phyloP scores from a whole-genome alignment of 2,329 filamentous ascomycete species.

The Aureobasidium sp. region DNA sequence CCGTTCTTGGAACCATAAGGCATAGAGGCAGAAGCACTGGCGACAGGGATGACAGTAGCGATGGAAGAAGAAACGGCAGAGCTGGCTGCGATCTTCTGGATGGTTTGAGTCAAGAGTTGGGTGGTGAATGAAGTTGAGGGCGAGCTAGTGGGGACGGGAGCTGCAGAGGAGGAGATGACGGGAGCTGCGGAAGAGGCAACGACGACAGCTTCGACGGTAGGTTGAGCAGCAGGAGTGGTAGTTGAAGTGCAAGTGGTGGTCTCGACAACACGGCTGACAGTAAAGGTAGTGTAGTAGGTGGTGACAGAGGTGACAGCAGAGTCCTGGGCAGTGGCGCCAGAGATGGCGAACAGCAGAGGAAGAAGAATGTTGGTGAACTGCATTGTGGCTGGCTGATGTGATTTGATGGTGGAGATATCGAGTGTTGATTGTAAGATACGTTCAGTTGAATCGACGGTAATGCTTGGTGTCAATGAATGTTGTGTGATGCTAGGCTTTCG shows the following conservation, averaged over 20 bases:
- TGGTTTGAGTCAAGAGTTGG: background rate
- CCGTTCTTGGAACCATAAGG: constrained; percentile 8
- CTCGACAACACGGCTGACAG: constrained; percentile 20
- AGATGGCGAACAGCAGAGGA: constrained; percentile 21
- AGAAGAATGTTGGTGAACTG: constrained; percentile 22
- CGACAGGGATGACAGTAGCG: constrained; percentile 10
- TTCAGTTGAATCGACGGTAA: constrained; percentile 4
- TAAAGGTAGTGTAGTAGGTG: constrained; percentile 25
- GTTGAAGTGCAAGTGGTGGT: constrained; percentile 20
- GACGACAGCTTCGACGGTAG: background rate
- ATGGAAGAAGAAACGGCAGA: constrained; percentile 1
- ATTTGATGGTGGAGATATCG: constrained; percentile 7
- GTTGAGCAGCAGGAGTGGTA: constrained; percentile 1
- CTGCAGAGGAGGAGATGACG: background rate
- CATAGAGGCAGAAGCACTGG: constrained; percentile 14
- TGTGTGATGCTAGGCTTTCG: background rate
- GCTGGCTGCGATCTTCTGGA: background rate
- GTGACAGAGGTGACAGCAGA: constrained; percentile 15
- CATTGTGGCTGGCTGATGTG: constrained; percentile 20
- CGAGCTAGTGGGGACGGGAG: constrained; percentile 5
- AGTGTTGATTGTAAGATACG: background rate
- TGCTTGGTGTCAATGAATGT: constrained; percentile 20
- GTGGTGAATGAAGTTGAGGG: constrained; percentile 6
- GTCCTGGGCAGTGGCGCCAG: constrained; percentile 17
- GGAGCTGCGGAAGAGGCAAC: background rate